Conservation (phyloP, 495 filamentous ascomycete species). For the Pseudevernia furfuracea region DNA sequence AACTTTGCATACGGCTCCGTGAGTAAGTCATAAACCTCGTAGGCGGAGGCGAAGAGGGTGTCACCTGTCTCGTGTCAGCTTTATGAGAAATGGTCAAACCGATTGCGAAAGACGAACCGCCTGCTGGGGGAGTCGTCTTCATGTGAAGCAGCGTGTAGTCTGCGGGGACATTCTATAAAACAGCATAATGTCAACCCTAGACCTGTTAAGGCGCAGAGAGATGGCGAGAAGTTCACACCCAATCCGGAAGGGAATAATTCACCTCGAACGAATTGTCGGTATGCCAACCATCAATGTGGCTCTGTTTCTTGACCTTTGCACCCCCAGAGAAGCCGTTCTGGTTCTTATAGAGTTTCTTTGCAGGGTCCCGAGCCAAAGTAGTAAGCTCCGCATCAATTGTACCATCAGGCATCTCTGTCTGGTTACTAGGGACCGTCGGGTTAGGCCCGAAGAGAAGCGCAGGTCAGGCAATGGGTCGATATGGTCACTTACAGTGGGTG, state of each 20-base stretch:
- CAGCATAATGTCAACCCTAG: no score
- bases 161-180: neutral
- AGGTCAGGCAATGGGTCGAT: no score
- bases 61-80: conserved; percentile 20
- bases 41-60: conserved; percentile 69
- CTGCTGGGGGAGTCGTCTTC: conserved; percentile 4
- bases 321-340: neutral
- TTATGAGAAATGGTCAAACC: neutral
- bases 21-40: conserved; percentile 72
- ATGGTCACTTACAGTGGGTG: conserved; percentile 1
- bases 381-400: conserved; percentile 5
- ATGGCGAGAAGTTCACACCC: neutral
- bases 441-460: no score
- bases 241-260: neutral
- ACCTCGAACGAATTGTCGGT: conserved; percentile 3
- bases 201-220: no score
- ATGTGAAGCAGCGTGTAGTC: conserved; percentile 9
- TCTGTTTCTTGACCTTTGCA: neutral
- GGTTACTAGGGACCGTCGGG: neutral
- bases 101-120: neutral
- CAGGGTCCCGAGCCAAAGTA: conserved; percentile 6
- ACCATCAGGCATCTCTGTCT: conserved; percentile 5
- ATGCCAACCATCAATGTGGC: conserved; percentile 7
- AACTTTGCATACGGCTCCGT: conserved; percentile 57
- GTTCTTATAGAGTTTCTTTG: neutral